Conservation (phyloP, 2,329 filamentous ascomycete genomes). For the Pseudogymnoascus sp. region DNA sequence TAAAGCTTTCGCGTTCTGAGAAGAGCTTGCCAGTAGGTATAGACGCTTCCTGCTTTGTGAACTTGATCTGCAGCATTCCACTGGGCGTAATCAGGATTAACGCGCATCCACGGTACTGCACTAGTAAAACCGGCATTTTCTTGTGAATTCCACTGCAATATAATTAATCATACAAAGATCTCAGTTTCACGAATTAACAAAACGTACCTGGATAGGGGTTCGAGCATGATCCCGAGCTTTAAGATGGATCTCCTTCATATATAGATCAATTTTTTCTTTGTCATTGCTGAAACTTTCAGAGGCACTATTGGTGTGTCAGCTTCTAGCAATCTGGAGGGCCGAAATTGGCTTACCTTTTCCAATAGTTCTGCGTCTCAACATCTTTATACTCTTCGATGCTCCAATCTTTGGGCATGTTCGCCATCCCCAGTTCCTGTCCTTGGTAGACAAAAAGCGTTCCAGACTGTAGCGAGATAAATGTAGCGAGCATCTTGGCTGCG, state of each 20-base stretch:
- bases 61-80: conserved; percentile 55
- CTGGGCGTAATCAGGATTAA: conserved; percentile 52
- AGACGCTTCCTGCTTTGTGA: conserved; percentile 41
- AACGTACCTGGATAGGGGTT: conserved; percentile 50
- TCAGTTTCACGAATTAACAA: too few species aligned
- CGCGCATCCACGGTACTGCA: conserved; percentile 59
- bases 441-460: conserved; percentile 54
- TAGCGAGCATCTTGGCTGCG: conserved; percentile 48
- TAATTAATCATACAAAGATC: too few species aligned
- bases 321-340: conserved; percentile 20
- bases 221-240: conserved; percentile 62
- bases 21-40: conserved; percentile 53
- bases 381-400: conserved; percentile 61
- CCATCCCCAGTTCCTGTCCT: conserved; percentile 52
- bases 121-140: conserved; percentile 58
- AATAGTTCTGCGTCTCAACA: conserved; percentile 48
- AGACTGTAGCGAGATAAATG: conserved; percentile 40
- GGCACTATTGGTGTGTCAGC: conserved; percentile 23
- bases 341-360: conserved; percentile 27
- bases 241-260: conserved; percentile 43
- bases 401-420: conserved; percentile 50
- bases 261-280: conserved; percentile 32
- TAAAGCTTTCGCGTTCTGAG: conserved; percentile 51
- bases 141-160: conserved; percentile 56
- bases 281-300: conserved; percentile 29